Base-by-base conservation (phyloP, 2,329 filamentous ascomycete genomes). In the Kalmusia sp. region DNA sequence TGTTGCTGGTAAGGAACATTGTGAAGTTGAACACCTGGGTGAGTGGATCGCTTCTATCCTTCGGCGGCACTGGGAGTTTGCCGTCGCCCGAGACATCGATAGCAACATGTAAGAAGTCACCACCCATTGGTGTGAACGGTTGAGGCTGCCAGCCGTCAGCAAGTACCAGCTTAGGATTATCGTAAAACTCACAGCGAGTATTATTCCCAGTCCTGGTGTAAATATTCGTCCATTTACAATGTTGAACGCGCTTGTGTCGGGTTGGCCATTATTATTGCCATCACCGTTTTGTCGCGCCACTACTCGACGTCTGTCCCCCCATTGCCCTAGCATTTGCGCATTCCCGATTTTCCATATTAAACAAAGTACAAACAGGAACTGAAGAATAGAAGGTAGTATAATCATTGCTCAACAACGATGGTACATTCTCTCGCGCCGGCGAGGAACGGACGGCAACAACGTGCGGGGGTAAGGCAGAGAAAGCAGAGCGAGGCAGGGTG, bases 71-170 rank as follows among this genome's bases (percentile, higher is more conserved):
- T n/a, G 81, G 79, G 17, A 90, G 77, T 56, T 82, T 81, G 62
- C 87, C 87, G 63, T 89, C 81, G 33, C 84, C 85, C 4, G 86
- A 85, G 21, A 90, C 82, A 61, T 90, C 87, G 51, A 90, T 78
- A 6, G 87, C 84, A 44, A 90, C 78, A 56, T 90, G 86, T 1
- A 90, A 80, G 17, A 68, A 71, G 41, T 80, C 78, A 37, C 70
- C 70, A 41, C 71, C 71, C 68, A 71, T 69, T 6, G 71, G 71
- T 1, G 71, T 74, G 43, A 72, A 71, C 1, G 71, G 71, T 58
- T 74, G 71, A 3, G 71, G 71, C 64, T 68, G 39, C n/a, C 27
- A 2, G 15, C 41, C 12, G 45, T 66, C 25, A 66, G 62, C 15
- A 17, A 41, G 5, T 6, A 9, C 35, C 24, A n/a, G 19, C 14